phyloP scores from a whole-genome alignment of 768 basidiomycete species.

The Cystobasidium tubakii region DNA sequence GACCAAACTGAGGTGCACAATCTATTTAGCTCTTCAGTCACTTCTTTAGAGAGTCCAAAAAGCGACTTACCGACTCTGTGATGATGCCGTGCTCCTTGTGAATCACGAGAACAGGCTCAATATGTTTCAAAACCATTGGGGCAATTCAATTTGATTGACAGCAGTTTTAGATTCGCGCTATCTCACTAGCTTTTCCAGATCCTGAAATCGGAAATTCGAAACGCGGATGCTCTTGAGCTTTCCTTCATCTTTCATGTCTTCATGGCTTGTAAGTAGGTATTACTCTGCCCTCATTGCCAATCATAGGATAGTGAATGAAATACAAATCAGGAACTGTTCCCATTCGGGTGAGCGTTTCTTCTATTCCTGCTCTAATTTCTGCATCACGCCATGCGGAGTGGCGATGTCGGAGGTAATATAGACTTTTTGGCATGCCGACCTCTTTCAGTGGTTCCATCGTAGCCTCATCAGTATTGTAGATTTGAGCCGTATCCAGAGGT shows the following conservation, averaged over 20 bases:
- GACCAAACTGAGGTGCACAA: conserved; percentile 44
- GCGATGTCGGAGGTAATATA: conserved; percentile 44
- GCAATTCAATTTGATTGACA: conserved; percentile 48
- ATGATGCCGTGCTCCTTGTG: conserved; percentile 47
- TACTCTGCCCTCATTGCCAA: conserved; percentile 36
- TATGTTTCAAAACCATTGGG: conserved; percentile 47
- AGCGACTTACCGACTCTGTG: conserved; percentile 38
- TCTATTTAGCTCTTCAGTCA: too few relatives aligned
- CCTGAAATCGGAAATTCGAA: conserved; percentile 48
- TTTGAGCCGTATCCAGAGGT: conserved; percentile 48
- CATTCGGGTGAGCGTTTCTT: conserved; percentile 46
- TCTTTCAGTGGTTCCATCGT: conserved; percentile 41
- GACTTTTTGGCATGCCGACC: conserved; percentile 39
- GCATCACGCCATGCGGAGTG: not conserved
- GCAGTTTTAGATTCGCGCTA: conserved; percentile 48
- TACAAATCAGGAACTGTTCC: conserved; percentile 46
- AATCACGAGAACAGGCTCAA: conserved; percentile 46
- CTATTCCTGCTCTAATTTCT: conserved; percentile 29
- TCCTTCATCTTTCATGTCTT: conserved; percentile 46
- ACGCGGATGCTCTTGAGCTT: conserved; percentile 47
- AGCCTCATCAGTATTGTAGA: conserved; percentile 46
- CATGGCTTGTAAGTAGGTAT: conserved; percentile 43
- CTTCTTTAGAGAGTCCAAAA: not conserved
- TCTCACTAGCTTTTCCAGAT: conserved; percentile 45
- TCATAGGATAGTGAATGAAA: conserved; percentile 47